Conservation (phyloP, 805 yeast genomes). For the Candida maesae region DNA sequence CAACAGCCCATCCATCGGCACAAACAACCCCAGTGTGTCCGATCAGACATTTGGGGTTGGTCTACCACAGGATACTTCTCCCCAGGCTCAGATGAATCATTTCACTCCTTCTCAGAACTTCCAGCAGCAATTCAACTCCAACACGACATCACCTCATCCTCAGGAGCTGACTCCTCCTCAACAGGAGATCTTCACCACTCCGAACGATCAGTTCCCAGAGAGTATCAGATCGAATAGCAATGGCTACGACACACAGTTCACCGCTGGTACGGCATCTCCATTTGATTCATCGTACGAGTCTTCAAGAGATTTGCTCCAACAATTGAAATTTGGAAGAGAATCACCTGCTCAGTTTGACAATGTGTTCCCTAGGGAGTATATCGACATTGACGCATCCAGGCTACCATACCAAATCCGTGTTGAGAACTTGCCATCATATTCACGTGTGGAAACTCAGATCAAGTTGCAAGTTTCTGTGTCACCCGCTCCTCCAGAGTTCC, state of each 20-base stretch:
- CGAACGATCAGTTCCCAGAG: constrained; percentile 8
- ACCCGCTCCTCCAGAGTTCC: constrained; percentile 72
- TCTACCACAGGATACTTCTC: not conserved
- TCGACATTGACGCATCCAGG: constrained; percentile 25
- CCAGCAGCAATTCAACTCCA: not conserved
- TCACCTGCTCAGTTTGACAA: constrained; percentile 21
- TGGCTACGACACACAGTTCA: not conserved
- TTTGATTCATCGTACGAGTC: constrained; percentile 12
- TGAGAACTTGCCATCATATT: constrained; percentile 66
- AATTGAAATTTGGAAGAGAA: constrained; percentile 26
- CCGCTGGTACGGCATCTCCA: not conserved
- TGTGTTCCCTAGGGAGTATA: constrained; percentile 26
- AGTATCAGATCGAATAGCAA: constrained; percentile 1
- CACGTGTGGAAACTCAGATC: constrained; percentile 95
- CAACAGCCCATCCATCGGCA: constrained; percentile 9
- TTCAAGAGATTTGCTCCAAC: constrained; percentile 23
- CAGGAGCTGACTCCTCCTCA: constrained; percentile 5
- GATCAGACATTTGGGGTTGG: not conserved
- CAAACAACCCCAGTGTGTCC: constrained; percentile 2
- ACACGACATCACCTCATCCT: constrained; percentile 4
- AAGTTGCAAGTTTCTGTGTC: constrained; percentile 63
- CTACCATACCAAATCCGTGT: constrained; percentile 48
- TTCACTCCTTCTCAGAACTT: constrained; percentile 1
- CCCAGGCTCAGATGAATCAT: not conserved
- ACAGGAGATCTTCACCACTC: constrained; percentile 16